Evolutionary conservation across 1,139 yeast species (phyloP).

Genomic region (Taphrina pruni): DNA sequence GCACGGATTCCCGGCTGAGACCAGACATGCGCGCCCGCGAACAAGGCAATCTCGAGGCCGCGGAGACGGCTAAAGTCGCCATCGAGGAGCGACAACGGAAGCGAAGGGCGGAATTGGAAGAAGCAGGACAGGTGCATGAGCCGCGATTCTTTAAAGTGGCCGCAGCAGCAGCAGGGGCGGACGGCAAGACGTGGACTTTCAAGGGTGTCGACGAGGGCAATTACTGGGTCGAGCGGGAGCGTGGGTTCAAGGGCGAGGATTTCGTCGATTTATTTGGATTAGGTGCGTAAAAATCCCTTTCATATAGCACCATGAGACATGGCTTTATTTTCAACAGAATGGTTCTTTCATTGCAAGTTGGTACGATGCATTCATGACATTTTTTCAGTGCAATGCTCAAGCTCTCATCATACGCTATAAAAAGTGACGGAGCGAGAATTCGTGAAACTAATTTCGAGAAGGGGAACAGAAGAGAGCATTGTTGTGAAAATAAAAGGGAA

Average conservation of each 20-base stretch:
- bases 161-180: constrained; percentile 43
- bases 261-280: constrained; percentile 10
- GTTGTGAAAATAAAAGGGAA: no score
- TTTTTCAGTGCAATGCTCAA: background rate
- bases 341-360: no score
- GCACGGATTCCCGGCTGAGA: constrained; percentile 86
- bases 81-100: constrained; percentile 82
- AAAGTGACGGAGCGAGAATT: background rate
- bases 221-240: constrained; percentile 44
- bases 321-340: no score
- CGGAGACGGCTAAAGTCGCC: constrained; percentile 69
- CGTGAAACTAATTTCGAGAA: background rate
- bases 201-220: constrained; percentile 40
- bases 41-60: constrained; percentile 67
- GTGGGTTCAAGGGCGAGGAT: background rate
- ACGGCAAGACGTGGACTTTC: constrained; percentile 33
- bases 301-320: no score
- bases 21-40: constrained; percentile 84
- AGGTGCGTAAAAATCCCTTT: background rate
- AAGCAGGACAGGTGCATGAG: constrained; percentile 55
- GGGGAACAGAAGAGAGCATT: no score
- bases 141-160: constrained; percentile 70
- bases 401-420: background rate
- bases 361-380: background rate
- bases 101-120: constrained; percentile 68